phyloP scores from a whole-genome alignment of 805 yeast species.

The Myxozyma mucilagina region DNA sequence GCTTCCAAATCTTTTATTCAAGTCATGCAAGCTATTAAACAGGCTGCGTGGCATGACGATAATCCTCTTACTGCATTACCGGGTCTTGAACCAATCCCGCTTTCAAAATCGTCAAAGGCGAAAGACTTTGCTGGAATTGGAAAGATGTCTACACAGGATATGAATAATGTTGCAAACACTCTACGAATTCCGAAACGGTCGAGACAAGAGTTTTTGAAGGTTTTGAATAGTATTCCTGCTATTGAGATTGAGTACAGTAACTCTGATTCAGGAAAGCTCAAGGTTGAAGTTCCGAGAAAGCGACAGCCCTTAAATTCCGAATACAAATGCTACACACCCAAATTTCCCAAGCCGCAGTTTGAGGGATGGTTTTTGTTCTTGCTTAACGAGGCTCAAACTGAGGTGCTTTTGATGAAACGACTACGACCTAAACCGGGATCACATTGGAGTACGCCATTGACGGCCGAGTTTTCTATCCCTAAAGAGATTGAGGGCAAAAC shows the following conservation, averaged over 20 bases:
- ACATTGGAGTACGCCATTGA: conserved; percentile 18
- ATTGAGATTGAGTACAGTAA: conserved; percentile 42
- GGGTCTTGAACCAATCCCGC: conserved; percentile 39
- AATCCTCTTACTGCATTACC: conserved; percentile 62
- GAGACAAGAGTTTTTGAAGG: conserved; percentile 12
- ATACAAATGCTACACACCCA: conserved; percentile 70
- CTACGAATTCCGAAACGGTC: conserved; percentile 15
- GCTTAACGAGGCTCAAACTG: conserved; percentile 52
- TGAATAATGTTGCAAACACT: conserved; percentile 14
- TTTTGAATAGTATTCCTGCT: conserved; percentile 62
- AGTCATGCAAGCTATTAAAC: conserved; percentile 85
- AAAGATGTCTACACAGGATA: conserved; percentile 13
- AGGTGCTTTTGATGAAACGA: conserved; percentile 67
- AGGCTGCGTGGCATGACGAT: conserved; percentile 82
- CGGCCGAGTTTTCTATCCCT: conserved; percentile 26
- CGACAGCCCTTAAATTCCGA: conserved; percentile 49
- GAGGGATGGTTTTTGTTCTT: conserved; percentile 88
- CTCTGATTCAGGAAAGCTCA: conserved; percentile 40
- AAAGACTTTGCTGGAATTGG: conserved; percentile 7
- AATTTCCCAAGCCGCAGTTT: conserved; percentile 85
- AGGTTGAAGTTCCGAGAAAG: conserved; percentile 55
- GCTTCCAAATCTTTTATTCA: conserved; percentile 63
- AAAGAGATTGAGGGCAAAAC: conserved; percentile 1
- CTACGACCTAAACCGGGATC: conserved; percentile 57
- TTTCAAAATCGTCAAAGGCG: conserved; percentile 1